These are phyloP conservation scores for Escallonia rubra DNA, from an alignment of 129 eudicot genomes.

Conservation along the genomic window DNA sequence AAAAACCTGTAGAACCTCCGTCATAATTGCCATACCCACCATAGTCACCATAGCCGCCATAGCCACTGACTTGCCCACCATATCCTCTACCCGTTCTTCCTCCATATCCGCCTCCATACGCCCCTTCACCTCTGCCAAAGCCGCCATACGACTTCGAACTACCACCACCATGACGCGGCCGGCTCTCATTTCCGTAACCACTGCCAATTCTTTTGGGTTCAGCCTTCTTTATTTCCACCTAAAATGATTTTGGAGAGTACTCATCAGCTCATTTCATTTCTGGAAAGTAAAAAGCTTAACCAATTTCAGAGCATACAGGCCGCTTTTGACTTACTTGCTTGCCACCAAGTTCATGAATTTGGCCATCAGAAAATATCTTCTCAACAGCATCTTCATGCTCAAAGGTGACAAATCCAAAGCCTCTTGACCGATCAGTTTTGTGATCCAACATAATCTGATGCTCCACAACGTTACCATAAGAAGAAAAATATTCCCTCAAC, in stretches of 20 bases:
- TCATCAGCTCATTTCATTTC: conserved; percentile 9
- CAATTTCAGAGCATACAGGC: neutral
- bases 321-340: conserved; percentile 54
- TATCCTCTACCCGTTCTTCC: conserved; percentile 63
- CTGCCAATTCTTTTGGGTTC: conserved; percentile 76
- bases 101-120: conserved; percentile 62
- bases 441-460: conserved; percentile 90
- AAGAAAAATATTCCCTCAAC: conserved; percentile 67
- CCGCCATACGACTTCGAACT: conserved; percentile 54
- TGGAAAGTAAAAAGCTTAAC: neutral
- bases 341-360: conserved; percentile 82
- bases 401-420: conserved; percentile 89
- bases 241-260: conserved; percentile 6
- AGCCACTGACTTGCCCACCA: conserved; percentile 46
- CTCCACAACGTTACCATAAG: conserved; percentile 71
- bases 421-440: conserved; percentile 74
- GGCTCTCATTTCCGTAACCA: conserved; percentile 49
- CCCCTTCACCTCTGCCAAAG: conserved; percentile 46
- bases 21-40: conserved; percentile 55
- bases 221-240: conserved; percentile 88
- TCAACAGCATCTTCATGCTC: conserved; percentile 85
- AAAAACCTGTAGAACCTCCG: conserved; percentile 47
- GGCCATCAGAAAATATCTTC: conserved; percentile 68
- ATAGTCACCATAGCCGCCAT: conserved; percentile 33
- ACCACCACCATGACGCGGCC: conserved; percentile 54